A percentile compares a stretch with the other conserved stretches of the same genome.
phyloP scores from a whole-genome alignment of 2,329 filamentous ascomycete genomes.

The Fusarium lateritium region DNA sequence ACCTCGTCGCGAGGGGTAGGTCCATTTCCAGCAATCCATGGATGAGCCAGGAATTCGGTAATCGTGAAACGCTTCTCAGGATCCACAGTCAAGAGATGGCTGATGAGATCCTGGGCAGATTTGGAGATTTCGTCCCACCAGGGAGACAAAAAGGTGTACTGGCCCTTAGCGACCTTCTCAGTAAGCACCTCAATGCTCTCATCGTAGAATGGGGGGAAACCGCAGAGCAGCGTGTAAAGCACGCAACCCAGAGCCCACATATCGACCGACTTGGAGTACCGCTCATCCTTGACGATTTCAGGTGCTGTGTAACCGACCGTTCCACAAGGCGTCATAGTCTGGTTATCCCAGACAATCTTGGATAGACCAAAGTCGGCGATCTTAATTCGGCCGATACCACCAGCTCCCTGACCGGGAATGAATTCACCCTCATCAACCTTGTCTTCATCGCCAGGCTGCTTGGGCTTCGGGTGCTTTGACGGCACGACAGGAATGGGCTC shows the following conservation, averaged over 20 bases:
- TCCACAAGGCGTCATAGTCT: conserved; percentile 99
- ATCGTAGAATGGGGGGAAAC: conserved; percentile 98
- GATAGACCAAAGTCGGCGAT: conserved; percentile 98
- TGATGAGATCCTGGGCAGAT: conserved; percentile 92
- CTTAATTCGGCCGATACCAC: conserved; percentile 95
- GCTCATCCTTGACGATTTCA: conserved; percentile 98
- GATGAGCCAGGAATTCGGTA: conserved; percentile 91
- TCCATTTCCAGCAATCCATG: conserved; percentile 84
- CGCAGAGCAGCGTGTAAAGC: conserved; percentile 95
- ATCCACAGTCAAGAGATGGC: conserved; percentile 93
- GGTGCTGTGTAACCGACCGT: conserved; percentile 98
- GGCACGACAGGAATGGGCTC: conserved; percentile 87
- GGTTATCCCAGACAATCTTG: conserved; percentile 97
- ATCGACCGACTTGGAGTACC: conserved; percentile 98
- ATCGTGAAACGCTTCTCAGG: conserved; percentile 97
- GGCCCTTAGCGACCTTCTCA: conserved; percentile 95
- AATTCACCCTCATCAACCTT: conserved; percentile 98
- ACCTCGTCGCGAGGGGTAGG: conserved; percentile 72
- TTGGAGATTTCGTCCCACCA: conserved; percentile 99
- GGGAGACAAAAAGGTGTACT: conserved; percentile 97
- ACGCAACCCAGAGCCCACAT: conserved; percentile 99
- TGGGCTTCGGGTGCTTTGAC: conserved; percentile 84
- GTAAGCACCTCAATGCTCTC: conserved; percentile 97
- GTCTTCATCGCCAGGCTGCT: conserved; percentile 91
- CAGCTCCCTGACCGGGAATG: conserved; percentile 82